phyloP scores from a whole-genome alignment of 2,329 filamentous ascomycete genomes.

The Metarhizium album region DNA sequence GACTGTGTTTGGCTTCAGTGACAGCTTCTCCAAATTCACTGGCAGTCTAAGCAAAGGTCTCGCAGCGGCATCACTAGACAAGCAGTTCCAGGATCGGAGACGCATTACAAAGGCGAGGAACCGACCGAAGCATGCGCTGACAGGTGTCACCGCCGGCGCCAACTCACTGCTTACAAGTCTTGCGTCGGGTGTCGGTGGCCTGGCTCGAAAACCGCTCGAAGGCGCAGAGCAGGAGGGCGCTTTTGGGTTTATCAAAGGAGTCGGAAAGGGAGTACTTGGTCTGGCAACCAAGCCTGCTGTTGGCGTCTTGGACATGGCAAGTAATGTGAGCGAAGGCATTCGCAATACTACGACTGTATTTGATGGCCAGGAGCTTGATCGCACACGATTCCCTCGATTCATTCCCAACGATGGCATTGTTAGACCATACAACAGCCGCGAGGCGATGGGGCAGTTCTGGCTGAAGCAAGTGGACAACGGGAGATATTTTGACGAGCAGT shows the following conservation, averaged over 20 bases:
- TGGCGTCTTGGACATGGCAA: slow-evolving; percentile 91
- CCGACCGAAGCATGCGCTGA: slow-evolving; percentile 90
- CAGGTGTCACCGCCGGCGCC: slow-evolving; percentile 88
- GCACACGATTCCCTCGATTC: slow-evolving; percentile 86
- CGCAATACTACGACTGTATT: slow-evolving; percentile 98
- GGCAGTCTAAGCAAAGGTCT: slow-evolving; percentile 95
- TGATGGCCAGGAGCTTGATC: slow-evolving; percentile 86
- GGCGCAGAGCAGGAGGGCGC: slow-evolving; percentile 93
- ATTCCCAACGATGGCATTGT: slow-evolving; percentile 89
- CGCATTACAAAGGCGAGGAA: slow-evolving; percentile 90
- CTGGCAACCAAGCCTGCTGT: slow-evolving; percentile 96
- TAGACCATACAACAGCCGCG: slow-evolving; percentile 84
- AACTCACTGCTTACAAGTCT: slow-evolving; percentile 91
- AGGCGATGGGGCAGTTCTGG: slow-evolving; percentile 96
- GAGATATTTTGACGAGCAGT: slow-evolving; percentile 94
- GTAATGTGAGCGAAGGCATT: slow-evolving; percentile 93
- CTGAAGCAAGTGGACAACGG: slow-evolving; percentile 96
- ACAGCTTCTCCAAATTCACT: slow-evolving; percentile 96
- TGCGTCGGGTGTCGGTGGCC: slow-evolving; percentile 84
- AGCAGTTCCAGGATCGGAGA: slow-evolving; percentile 94
- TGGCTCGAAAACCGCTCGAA: slow-evolving; percentile 88
- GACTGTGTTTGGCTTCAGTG: slow-evolving; percentile 91
- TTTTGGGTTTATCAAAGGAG: slow-evolving; percentile 91
- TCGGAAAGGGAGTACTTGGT: slow-evolving; percentile 88
- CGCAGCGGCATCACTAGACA: slow-evolving; percentile 89